These are phyloP conservation scores for Malus hybrid DNA, from an alignment of 331 rosid species.

Conservation along the genomic window DNA sequence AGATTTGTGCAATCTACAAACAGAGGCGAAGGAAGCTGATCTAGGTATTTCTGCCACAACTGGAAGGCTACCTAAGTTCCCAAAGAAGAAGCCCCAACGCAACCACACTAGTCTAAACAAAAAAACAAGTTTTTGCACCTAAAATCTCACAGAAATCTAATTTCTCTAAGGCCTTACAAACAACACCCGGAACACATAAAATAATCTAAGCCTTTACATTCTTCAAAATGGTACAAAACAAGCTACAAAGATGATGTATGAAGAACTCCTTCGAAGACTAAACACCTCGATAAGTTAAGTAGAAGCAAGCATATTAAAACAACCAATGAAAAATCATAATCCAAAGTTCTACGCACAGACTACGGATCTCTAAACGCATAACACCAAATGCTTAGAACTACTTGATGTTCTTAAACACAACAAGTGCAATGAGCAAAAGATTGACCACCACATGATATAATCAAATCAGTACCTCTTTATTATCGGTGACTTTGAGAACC, in stretches of 20 bases:
- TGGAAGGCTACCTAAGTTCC: neutral
- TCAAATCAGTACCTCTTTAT: slow-evolving; percentile 42
- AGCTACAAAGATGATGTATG: neutral
- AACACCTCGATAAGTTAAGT: neutral
- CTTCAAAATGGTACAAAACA: neutral
- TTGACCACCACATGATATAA: neutral
- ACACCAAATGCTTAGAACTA: neutral
- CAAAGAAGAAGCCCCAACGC: neutral
- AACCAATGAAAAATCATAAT: neutral
- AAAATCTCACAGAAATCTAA: neutral
- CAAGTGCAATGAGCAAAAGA: neutral
- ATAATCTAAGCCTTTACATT: neutral
- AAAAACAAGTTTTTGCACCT: neutral
- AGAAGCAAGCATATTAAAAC: neutral
- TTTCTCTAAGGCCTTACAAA: too few relatives aligned
- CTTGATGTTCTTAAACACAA: neutral
- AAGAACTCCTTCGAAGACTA: neutral
- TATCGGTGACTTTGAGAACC: slow-evolving; percentile 87
- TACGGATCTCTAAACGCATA: neutral
- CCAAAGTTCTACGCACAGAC: neutral
- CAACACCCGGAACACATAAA: too few relatives aligned
- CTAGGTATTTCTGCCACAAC: neutral
- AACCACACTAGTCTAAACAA: neutral
- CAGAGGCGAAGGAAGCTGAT: neutral
- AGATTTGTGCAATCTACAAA: neutral